Conservation (phyloP, 345 rosid species). For the Eucalyptus melliodora region DNA sequence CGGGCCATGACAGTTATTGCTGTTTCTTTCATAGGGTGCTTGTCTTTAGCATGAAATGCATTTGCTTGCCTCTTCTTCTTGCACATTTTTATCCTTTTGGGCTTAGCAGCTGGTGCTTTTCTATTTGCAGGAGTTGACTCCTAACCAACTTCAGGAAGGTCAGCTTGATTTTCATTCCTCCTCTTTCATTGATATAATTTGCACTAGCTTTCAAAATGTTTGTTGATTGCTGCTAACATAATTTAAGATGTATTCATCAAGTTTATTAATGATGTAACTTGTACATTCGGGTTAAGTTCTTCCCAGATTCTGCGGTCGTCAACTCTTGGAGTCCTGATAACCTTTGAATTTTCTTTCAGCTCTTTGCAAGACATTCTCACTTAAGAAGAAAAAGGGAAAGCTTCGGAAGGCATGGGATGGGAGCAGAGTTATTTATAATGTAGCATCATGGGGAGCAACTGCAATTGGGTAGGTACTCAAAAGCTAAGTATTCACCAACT, state of each 20-base stretch:
- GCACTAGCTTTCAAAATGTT: not conserved
- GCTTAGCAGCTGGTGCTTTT: not conserved
- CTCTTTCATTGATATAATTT: not conserved
- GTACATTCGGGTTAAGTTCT: not conserved
- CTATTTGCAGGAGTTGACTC: conserved; percentile 59
- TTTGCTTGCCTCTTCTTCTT: not conserved
- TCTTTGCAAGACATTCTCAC: conserved; percentile 78
- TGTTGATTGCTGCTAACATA: not conserved
- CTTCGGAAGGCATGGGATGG: conserved; percentile 98
- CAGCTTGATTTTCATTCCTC: not conserved
- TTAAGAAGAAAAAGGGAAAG: conserved; percentile 72
- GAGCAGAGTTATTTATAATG: conserved; percentile 84
- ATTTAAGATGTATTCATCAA: not conserved
- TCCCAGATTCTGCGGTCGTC: not conserved
- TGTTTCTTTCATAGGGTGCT: not conserved
- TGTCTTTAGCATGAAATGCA: not conserved
- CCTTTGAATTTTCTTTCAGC: conserved; percentile 27
- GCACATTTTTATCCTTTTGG: not conserved
- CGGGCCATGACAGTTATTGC: not conserved
- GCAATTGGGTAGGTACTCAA: conserved; percentile 57
- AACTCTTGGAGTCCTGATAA: not conserved
- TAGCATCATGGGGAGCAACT: conserved; percentile 98
- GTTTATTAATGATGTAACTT: not conserved
- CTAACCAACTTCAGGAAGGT: conserved; percentile 97
- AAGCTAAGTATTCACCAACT: not conserved